phyloP scores from a whole-genome alignment of 139 green algal genomes.

The Monoraphidium neglectum region DNA sequence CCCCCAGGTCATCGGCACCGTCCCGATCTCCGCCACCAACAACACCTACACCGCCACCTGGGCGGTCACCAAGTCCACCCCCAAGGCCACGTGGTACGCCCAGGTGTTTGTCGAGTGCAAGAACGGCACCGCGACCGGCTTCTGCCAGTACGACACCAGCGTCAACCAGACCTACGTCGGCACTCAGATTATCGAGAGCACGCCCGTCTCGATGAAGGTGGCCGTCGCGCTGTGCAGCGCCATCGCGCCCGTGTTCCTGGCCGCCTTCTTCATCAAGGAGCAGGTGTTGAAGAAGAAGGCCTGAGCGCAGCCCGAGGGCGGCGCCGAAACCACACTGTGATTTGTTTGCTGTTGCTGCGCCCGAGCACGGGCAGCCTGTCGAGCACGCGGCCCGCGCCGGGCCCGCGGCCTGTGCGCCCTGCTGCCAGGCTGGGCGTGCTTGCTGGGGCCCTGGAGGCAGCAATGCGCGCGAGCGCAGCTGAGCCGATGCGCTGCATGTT shows the following conservation, averaged over 20 bases:
- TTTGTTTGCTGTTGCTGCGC: no score
- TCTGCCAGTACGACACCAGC: conserved; percentile 28
- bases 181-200: conserved; percentile 32
- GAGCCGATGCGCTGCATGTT: no score
- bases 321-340: no score
- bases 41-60: conserved; percentile 1
- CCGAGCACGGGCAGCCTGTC: no score
- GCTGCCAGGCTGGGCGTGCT: no score
- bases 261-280: conserved; percentile 25
- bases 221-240: conserved; percentile 10
- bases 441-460: no score
- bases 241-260: conserved; percentile 23
- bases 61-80: conserved; percentile 28
- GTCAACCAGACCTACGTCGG: conserved; percentile 22
- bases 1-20: conserved; percentile 12
- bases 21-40: background rate
- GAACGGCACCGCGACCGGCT: conserved; percentile 13
- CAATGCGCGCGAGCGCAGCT: no score
- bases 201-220: conserved; percentile 13
- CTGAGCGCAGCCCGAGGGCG: background rate
- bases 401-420: no score
- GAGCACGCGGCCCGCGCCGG: no score
- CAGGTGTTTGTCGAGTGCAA: conserved; percentile 19
- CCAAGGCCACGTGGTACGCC: conserved; percentile 28
- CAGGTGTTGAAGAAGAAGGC: background rate